A percentile compares a stretch with the other conserved stretches of the same genome.
Evolutionary conservation across 352 stramenopile genomes (phyloP).

Genomic region (Globisporangium radiosum): DNA sequence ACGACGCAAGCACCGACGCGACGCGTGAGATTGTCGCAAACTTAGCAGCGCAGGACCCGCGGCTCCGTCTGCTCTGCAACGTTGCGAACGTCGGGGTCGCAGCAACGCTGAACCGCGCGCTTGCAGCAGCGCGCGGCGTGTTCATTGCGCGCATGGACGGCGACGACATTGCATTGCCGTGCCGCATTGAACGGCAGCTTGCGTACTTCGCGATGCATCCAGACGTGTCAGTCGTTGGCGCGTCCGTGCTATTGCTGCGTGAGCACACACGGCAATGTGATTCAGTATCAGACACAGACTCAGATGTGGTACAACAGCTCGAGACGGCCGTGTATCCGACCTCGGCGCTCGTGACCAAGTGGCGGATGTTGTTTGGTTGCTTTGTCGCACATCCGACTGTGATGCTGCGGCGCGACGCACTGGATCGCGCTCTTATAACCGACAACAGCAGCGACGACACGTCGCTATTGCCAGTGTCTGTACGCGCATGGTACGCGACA

Average conservation of each 20-base stretch:
- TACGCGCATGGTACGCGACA: conserved; percentile 16
- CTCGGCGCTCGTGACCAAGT: conserved; percentile 47
- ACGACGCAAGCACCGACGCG: conserved; percentile 56
- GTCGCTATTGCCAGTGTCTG: too few species aligned
- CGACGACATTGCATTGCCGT: conserved; percentile 64
- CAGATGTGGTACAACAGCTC: neutral
- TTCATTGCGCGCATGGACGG: conserved; percentile 83
- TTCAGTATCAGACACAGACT: neutral
- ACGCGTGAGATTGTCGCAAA: conserved; percentile 31
- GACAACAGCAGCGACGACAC: conserved; percentile 6
- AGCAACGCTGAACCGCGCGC: conserved; percentile 60
- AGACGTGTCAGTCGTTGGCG: conserved; percentile 33
- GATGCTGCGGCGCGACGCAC: conserved; percentile 53
- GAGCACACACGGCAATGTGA: neutral
- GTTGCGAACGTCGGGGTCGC: conserved; percentile 48
- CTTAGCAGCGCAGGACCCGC: conserved; percentile 28
- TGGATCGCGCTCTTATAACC: conserved; percentile 18
- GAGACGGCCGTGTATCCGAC: conserved; percentile 42
- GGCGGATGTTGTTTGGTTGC: conserved; percentile 76
- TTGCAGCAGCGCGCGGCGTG: conserved; percentile 35
- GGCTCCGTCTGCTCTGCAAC: conserved; percentile 40
- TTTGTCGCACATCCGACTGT: conserved; percentile 73
- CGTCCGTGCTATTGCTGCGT: conserved; percentile 25
- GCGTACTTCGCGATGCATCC: conserved; percentile 28
- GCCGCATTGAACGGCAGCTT: conserved; percentile 53